Base-by-base conservation (phyloP, 2,329 filamentous ascomycete genomes). In the Scedosporium boydii region DNA sequence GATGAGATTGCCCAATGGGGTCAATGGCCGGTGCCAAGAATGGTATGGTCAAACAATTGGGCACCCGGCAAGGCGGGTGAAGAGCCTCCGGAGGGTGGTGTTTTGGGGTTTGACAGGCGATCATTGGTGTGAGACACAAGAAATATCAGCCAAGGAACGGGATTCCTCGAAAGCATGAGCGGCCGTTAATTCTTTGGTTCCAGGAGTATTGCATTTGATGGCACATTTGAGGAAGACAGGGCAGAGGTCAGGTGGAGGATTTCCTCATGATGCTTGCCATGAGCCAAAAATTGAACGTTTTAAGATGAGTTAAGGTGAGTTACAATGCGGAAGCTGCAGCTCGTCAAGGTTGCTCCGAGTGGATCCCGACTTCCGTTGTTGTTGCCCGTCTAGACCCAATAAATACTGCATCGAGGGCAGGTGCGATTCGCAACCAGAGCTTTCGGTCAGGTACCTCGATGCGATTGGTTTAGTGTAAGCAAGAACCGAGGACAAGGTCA, bases 61-160 rank as follows among this genome's bases (percentile, higher is more conserved):
- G 29, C 59, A 61, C 59, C 59, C 48, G 59, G 59, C 42, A 55
- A 38, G n/a, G 48, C 59, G 59, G 59, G 59, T 38, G 46, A 53
- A 61, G 46, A 61, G 27, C 27, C 29, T 61, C 48, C 59, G 44
- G 7, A n/a, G 3, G 41, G 12, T 38, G 29, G 51, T 23, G 23
- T 21, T 53, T 60, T 21, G 58, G 27, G 41, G 42, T 53, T n/a
- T 16, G 55, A 26, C 23, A 23, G 21, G n/a, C 18, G 51, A 55
- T 55, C 51, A 55, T 55, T 55, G 51, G 23, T 55, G 51, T 55
- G 51, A 55, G 51, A 55, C 51, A 23, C 51, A 55, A 55, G 9
- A n/a, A 55, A 55, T 27, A 55, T 55, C 51, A 55, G 51, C 51
- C 51, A 55, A 23, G 51, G 51, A n/a, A 55, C 12, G 51, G 18